These are phyloP conservation scores for Fraxinus latifolia DNA, from an alignment of 305 asterid species.

Conservation along the genomic window DNA sequence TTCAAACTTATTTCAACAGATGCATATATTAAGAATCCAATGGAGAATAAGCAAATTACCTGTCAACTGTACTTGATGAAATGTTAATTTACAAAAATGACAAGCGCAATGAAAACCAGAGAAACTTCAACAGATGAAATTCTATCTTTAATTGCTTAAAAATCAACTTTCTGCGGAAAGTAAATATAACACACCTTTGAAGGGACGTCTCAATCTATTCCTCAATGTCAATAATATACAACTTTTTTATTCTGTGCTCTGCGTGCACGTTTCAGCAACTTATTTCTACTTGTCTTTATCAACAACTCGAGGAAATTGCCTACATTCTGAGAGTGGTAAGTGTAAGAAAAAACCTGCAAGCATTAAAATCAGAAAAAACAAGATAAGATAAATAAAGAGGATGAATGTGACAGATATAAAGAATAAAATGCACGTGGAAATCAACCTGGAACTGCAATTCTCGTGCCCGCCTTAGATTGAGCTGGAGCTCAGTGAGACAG, in stretches of 20 bases:
- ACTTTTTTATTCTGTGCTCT: not conserved
- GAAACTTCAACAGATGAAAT: not conserved
- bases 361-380: not conserved
- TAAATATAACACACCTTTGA: not conserved
- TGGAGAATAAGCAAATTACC: not conserved
- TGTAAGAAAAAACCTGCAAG: not conserved
- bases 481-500: not conserved
- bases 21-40: not conserved
- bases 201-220: not conserved
- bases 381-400: not conserved
- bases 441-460: not conserved
- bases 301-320: not conserved
- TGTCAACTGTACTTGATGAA: not conserved
- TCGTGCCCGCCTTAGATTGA: not conserved
- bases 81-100: not conserved
- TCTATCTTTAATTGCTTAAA: not conserved
- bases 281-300: not conserved
- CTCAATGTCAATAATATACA: not conserved
- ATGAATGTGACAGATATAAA: not conserved
- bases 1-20: not conserved
- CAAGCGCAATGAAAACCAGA: not conserved
- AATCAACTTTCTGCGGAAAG: not conserved
- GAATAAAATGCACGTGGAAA: not conserved
- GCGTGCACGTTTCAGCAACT: not conserved
- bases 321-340: not conserved